Evolutionary conservation across 2,329 filamentous ascomycete genomes (phyloP).

Genomic region (Trichoderma aggressivum): DNA sequence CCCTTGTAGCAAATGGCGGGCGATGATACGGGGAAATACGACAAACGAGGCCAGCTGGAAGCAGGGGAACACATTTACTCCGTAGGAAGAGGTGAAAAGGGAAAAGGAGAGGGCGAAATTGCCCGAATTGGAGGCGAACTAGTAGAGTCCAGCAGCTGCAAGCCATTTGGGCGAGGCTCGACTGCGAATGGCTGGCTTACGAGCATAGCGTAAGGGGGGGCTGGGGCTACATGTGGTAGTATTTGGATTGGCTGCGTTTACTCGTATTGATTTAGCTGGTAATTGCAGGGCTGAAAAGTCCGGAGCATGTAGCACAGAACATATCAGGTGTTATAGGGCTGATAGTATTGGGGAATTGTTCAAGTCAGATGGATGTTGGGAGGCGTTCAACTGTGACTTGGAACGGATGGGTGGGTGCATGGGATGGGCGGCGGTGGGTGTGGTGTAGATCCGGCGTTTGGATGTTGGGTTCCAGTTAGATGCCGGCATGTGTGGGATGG

Average conservation of each 20-base stretch:
- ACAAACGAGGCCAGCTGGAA: background rate
- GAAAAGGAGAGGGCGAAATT: background rate
- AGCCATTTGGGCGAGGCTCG: background rate
- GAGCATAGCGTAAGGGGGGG: background rate
- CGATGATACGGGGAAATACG: conserved; percentile 16
- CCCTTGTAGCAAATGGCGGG: background rate
- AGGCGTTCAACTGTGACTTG: background rate
- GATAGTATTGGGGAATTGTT: background rate
- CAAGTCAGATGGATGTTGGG: background rate
- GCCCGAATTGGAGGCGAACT: background rate
- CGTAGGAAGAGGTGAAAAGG: too few relatives aligned
- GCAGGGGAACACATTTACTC: too few relatives aligned
- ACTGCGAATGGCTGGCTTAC: conserved; percentile 15
- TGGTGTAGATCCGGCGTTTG: too few relatives aligned
- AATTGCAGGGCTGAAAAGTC: too few relatives aligned
- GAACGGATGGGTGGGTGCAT: background rate
- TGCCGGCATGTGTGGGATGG: background rate
- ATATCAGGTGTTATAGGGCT: too few relatives aligned
- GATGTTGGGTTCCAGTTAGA: background rate
- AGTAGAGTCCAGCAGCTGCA: background rate
- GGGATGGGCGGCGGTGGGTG: background rate
- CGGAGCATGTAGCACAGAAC: too few relatives aligned
- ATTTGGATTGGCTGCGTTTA: too few relatives aligned
- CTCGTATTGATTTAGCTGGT: too few relatives aligned
- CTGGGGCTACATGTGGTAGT: too few relatives aligned